These are phyloP conservation scores for Gastrolobium bilobum DNA, from an alignment of 306 rosid species.

Conservation along the genomic window DNA sequence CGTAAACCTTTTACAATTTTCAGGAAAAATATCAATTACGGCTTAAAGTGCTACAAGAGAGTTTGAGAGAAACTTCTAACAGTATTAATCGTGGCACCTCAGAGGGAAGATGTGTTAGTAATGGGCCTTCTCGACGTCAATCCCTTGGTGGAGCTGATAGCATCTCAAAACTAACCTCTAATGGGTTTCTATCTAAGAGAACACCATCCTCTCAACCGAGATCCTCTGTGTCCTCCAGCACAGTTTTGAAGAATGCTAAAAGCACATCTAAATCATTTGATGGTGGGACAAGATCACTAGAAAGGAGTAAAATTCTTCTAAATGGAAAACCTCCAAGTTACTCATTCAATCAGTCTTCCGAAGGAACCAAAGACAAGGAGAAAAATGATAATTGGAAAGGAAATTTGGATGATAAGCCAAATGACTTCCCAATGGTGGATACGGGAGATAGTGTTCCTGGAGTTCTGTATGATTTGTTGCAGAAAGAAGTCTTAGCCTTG, in stretches of 20 bases:
- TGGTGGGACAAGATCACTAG: slow-evolving; percentile 95
- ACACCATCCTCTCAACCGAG: slow-evolving; percentile 76
- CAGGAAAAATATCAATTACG: slow-evolving; percentile 94
- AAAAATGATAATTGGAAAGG: slow-evolving; percentile 74
- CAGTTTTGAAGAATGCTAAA: slow-evolving; percentile 93
- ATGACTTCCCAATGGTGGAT: slow-evolving; percentile 71
- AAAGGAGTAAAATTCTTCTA: slow-evolving; percentile 83
- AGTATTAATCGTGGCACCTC: slow-evolving; percentile 75
- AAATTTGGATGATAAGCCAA: slow-evolving; percentile 81
- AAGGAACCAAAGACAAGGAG: slow-evolving; percentile 70
- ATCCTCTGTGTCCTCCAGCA: slow-evolving; percentile 81
- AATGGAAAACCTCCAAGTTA: slow-evolving; percentile 80
- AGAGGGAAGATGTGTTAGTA: slow-evolving; percentile 83
- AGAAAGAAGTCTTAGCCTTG: slow-evolving; percentile 92
- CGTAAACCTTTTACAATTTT: slow-evolving; percentile 49
- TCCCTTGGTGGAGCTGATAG: slow-evolving; percentile 97
- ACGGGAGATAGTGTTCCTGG: slow-evolving; percentile 86
- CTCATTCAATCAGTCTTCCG: slow-evolving; percentile 83
- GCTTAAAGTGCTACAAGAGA: slow-evolving; percentile 95
- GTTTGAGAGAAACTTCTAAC: slow-evolving; percentile 83
- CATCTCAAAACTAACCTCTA: slow-evolving; percentile 73
- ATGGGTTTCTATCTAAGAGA: slow-evolving; percentile 89
- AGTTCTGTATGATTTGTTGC: slow-evolving; percentile 87
- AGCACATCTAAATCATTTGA: slow-evolving; percentile 98
- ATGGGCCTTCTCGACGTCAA: slow-evolving; percentile 97